Conservation (phyloP, 2,329 filamentous ascomycete species). For the Calonectria multiphialidica region DNA sequence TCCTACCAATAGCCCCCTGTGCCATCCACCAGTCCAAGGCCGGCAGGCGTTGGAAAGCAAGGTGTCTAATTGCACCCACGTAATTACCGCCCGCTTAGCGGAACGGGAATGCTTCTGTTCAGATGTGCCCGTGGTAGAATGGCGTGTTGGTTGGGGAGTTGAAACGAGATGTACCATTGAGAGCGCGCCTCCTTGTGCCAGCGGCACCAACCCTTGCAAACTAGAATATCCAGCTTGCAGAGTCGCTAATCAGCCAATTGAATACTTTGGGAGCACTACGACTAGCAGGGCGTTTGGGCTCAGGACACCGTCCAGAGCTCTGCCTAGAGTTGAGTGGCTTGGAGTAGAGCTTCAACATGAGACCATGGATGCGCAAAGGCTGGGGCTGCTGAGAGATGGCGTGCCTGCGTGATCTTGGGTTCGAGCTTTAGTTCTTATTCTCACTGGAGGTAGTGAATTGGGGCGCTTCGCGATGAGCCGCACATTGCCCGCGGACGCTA, state of each 20-base stretch:
- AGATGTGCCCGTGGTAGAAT: background rate
- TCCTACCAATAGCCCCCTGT: background rate
- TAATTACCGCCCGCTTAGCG: background rate
- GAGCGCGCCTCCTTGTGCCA: background rate
- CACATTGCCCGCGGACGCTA: constrained; percentile 22
- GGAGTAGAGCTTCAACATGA: background rate
- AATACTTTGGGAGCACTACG: background rate
- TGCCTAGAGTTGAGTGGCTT: constrained; percentile 16
- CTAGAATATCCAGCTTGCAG: background rate
- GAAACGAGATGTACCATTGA: background rate
- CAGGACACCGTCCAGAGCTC: background rate
- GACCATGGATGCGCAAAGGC: background rate
- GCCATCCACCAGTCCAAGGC: background rate
- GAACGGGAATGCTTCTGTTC: background rate
- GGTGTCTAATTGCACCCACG: constrained; percentile 4
- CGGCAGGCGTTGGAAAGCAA: background rate
- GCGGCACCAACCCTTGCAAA: background rate
- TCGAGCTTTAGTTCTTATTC: background rate
- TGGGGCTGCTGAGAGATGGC: constrained; percentile 15
- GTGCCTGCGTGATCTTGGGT: background rate
- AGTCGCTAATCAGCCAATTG: background rate
- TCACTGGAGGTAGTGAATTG: constrained; percentile 11
- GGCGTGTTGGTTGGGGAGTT: background rate
- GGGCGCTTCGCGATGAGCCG: constrained; percentile 18
- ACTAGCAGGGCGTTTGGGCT: background rate